A percentile compares a stretch with the other conserved stretches of the same genome.
Evolutionary conservation across 1,284 basidiomycete species (phyloP).

Genomic region (Boletus holoroseus): DNA sequence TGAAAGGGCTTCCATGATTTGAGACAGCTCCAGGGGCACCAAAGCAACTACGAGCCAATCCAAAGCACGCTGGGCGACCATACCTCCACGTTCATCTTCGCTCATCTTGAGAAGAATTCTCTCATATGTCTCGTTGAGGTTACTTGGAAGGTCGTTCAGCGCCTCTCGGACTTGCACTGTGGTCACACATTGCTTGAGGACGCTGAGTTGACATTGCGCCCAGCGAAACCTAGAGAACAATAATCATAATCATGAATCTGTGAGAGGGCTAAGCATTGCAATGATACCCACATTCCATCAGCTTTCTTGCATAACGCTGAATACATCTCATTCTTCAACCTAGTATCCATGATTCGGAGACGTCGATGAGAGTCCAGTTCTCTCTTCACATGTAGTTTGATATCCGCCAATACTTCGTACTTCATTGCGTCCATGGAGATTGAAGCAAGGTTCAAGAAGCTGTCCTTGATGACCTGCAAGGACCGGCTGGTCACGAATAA

Average conservation of each 20-base stretch:
- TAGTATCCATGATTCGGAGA: neutral
- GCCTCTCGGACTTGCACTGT: neutral
- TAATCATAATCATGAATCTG: neutral
- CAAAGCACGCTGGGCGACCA: neutral
- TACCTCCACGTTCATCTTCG: neutral
- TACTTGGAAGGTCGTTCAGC: neutral
- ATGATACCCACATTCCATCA: neutral
- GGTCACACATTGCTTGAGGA: neutral
- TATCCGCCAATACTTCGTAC: neutral
- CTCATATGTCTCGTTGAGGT: neutral
- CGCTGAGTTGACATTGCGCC: neutral
- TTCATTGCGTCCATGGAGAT: neutral
- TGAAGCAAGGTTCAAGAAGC: neutral
- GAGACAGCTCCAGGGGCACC: neutral
- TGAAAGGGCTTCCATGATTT: neutral
- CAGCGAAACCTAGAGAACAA: neutral
- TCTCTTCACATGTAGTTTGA: neutral
- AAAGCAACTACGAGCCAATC: conserved; percentile 7
- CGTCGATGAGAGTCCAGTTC: neutral
- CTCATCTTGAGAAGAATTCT: conserved; percentile 4
- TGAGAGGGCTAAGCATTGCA: neutral
- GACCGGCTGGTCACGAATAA: neutral
- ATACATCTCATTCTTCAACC: neutral
- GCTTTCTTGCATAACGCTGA: neutral
- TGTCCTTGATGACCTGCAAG: neutral